Percentiles rank a stretch among this genome's conserved stretches.
These are phyloP conservation scores for Torulaspora pretoriensis DNA, from an alignment of 1,139 yeast genomes.

Conservation along the genomic window DNA sequence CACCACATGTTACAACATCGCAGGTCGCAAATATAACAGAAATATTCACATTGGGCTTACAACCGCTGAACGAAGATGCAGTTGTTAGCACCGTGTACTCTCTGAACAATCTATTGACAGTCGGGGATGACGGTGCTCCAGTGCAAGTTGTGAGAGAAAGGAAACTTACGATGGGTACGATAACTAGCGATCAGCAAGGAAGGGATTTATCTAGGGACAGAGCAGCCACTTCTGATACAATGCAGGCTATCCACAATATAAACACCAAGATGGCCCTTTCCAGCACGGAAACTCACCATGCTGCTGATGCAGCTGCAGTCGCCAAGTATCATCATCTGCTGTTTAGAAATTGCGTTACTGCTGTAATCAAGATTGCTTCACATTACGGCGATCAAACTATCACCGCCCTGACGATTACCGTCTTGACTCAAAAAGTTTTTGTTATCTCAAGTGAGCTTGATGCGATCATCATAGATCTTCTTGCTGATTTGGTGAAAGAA, in stretches of 20 bases:
- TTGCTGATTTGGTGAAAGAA: constrained; percentile 50
- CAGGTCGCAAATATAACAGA: constrained; percentile 38
- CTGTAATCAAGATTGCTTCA: constrained; percentile 67
- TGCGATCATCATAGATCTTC: constrained; percentile 46
- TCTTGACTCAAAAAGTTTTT: constrained; percentile 74
- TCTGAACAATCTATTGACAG: constrained; percentile 66
- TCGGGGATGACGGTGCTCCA: constrained; percentile 45
- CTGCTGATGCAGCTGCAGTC: constrained; percentile 9
- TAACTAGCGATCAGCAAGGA: constrained; percentile 12
- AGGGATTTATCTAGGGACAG: constrained; percentile 13
- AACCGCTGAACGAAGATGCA: constrained; percentile 59
- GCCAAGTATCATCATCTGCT: constrained; percentile 23
- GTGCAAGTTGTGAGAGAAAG: constrained; percentile 36
- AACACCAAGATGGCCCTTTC: constrained; percentile 15
- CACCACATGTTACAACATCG: constrained; percentile 25
- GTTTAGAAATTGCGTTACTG: constrained; percentile 60
- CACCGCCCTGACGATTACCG: constrained; percentile 75
- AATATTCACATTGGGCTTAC: constrained; percentile 43
- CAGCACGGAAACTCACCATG: constrained; percentile 10
- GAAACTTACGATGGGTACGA: constrained; percentile 32
- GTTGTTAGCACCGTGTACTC: constrained; percentile 86
- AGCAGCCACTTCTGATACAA: constrained; percentile 23
- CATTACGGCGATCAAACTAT: constrained; percentile 70
- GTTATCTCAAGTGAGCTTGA: constrained; percentile 42
- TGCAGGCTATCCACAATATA: constrained; percentile 22